phyloP scores from a whole-genome alignment of 441 rosid species.

The Croton laevigatus region DNA sequence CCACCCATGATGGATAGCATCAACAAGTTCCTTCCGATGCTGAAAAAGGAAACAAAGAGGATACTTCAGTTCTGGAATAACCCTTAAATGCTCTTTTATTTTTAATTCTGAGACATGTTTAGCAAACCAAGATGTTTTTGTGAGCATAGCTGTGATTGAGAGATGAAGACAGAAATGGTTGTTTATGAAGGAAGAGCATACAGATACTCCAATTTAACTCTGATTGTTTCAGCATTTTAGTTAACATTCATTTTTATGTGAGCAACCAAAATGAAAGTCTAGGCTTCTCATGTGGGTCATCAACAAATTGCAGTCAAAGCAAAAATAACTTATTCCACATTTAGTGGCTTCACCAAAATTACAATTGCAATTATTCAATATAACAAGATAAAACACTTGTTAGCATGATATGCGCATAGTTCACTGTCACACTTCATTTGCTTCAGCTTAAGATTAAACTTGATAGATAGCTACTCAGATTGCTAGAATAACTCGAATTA shows the following conservation, averaged over 20 bases:
- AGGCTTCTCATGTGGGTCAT: background rate
- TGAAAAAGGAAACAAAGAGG: constrained; percentile 33
- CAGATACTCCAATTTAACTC: background rate
- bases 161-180: background rate
- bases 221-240: background rate
- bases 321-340: background rate
- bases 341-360: background rate
- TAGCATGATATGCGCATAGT: background rate
- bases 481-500: constrained; percentile 11
- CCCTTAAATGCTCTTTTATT: background rate
- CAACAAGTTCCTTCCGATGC: constrained; percentile 92
- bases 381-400: background rate
- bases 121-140: background rate
- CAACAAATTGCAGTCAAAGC: background rate
- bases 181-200: background rate
- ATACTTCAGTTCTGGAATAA: constrained; percentile 5
- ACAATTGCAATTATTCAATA: background rate
- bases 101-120: background rate
- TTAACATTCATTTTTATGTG: background rate
- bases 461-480: background rate
- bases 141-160: no score
- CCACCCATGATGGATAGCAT: constrained; percentile 75
- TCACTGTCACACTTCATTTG: background rate
- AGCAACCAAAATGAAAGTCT: background rate
- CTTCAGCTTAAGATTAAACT: background rate